Conservation (phyloP, 2,329 filamentous ascomycete species). For the Arthroderma sp. region DNA sequence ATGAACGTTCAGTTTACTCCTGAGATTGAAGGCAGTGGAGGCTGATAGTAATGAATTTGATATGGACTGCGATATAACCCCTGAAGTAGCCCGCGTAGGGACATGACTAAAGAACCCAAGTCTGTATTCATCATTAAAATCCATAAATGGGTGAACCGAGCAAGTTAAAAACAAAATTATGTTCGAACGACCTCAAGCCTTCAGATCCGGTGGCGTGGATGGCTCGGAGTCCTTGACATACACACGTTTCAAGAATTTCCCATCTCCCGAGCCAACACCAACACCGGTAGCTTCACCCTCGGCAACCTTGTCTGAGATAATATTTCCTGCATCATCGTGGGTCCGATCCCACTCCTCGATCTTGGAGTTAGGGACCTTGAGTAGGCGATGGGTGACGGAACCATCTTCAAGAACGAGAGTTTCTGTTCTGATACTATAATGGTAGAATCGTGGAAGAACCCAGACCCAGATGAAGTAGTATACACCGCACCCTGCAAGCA, state of each 20-base stretch:
- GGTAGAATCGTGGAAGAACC: conserved; percentile 19
- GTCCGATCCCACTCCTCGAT: conserved; percentile 44
- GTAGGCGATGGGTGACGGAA: conserved; percentile 36
- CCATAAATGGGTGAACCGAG: too few species aligned
- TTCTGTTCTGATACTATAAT: conserved; percentile 44
- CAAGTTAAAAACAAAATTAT: too few species aligned
- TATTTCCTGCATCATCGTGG: conserved; percentile 38
- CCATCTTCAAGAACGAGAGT: conserved; percentile 39
- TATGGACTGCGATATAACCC: too few species aligned
- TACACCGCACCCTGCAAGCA: conserved; percentile 39
- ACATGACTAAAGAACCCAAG: too few species aligned
- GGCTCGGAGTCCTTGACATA: neutral
- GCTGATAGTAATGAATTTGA: too few species aligned
- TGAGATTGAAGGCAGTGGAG: too few species aligned
- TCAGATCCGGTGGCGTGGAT: neutral
- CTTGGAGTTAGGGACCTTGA: conserved; percentile 41
- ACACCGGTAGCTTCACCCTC: neutral
- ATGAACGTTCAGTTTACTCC: too few species aligned
- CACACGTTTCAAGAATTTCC: conserved; percentile 32
- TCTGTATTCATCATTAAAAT: too few species aligned
- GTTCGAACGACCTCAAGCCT: too few species aligned
- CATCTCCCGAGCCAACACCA: conserved; percentile 3
- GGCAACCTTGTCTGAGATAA: neutral
- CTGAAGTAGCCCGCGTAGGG: too few species aligned
- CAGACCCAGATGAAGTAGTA: conserved; percentile 3